phyloP scores from a whole-genome alignment of 306 rosid genomes.

The Quercus berberidifolia region DNA sequence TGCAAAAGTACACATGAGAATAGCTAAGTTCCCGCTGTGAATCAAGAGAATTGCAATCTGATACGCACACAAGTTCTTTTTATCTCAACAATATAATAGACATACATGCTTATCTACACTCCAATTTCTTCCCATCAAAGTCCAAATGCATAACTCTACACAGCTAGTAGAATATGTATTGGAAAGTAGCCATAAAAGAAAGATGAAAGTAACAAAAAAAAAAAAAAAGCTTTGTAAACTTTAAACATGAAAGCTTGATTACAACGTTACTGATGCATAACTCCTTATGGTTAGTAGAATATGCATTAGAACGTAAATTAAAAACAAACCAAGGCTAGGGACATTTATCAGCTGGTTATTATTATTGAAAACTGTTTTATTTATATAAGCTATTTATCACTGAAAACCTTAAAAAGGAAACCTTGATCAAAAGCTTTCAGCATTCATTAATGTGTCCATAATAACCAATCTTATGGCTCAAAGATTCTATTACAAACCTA shows the following conservation, averaged over 20 bases:
- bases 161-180: neutral
- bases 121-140: neutral
- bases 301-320: conserved; percentile 2
- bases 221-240: neutral
- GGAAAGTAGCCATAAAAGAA: neutral
- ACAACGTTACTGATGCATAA: neutral
- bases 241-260: neutral
- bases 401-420: neutral
- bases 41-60: neutral
- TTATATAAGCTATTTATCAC: too few relatives aligned
- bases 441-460: conserved; percentile 3
- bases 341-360: neutral
- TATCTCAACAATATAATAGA: neutral
- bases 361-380: neutral
- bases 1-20: conserved; percentile 12
- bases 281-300: neutral
- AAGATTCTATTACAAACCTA: conserved; percentile 52
- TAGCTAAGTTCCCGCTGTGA: neutral
- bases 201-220: neutral
- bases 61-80: neutral
- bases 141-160: neutral
- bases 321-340: conserved; percentile 1
- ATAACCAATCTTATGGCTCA: neutral
- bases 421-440: neutral
- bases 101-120: neutral